Evolutionary conservation across 2,329 filamentous ascomycete genomes (phyloP), one percentile per base, ranked within the genome.

Genomic region (Epicoccum sorghinum): DNA sequence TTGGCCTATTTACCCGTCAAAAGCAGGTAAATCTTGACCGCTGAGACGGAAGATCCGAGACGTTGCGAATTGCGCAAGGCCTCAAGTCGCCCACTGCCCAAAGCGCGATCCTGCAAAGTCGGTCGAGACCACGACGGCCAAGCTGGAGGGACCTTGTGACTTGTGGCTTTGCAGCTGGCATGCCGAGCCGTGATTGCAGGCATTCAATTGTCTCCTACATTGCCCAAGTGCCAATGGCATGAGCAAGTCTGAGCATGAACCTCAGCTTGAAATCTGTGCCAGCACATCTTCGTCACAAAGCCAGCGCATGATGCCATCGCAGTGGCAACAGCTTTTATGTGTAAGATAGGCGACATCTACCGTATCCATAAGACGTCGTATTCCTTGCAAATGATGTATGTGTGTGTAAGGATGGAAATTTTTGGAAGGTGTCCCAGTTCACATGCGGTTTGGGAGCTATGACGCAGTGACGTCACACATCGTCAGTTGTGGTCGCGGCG

Each of bases 1-100:
- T 29, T 9, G 4, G 27, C 24, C 27, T 25, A 4, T 9, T 42
- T 50, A 38, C 22, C 32, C 47, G 33, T 24, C 2, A 29, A 55
- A 46, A 49, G 40, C 45, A 54, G 45, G 52, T 39, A 51, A 23
- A 30, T 35, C 45, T 46, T 36, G 40, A 54, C 41, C 41, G 44
- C 51, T 27, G 33, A 35, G 38, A 27, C 40, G 30, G 52, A 18
- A 39, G 22, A 29, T 52, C 46, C 24, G 32, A 38, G 32, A 42
- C 23, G 36, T 55, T 50, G 32, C 37, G 25, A 18, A 50, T 22
- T 42, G 42, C 27, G 46, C 41, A 33, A 30, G 23, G 32, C n/a
- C 7, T 23, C 30, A 23, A 44, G 51, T 36, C 51, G 33, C 33
- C 8, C n/a, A 14, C 44, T 14, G 51, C 40, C 23, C 51, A 39